Conservation (phyloP, 177 flowering plant genomes). For the Tripterygium wilfordii region DNA sequence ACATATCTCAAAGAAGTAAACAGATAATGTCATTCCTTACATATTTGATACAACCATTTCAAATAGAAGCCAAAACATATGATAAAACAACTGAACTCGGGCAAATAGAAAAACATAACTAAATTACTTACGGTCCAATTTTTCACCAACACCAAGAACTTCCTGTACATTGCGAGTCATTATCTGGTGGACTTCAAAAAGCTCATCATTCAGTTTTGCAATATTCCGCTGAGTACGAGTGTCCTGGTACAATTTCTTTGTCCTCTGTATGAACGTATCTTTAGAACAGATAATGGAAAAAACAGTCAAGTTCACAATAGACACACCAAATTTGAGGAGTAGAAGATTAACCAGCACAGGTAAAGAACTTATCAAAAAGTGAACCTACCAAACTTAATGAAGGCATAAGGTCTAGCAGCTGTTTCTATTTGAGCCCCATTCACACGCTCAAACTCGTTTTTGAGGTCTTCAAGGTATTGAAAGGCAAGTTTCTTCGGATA, state of each 20-base stretch:
- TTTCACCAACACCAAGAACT: slow-evolving; percentile 98
- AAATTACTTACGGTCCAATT: slow-evolving; percentile 75
- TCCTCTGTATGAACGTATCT: slow-evolving; percentile 93
- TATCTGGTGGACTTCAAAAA: slow-evolving; percentile 92
- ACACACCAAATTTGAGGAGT: too few relatives aligned
- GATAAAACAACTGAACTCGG: too few relatives aligned
- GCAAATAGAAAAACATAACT: too few relatives aligned
- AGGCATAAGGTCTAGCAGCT: slow-evolving; percentile 93
- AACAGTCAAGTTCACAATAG: slow-evolving; percentile 8
- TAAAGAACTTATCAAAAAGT: too few relatives aligned
- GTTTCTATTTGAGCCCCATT: slow-evolving; percentile 88
- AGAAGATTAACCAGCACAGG: too few relatives aligned
- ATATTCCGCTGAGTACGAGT: slow-evolving; percentile 87
- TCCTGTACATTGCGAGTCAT: slow-evolving; percentile 98
- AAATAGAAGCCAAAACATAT: too few relatives aligned
- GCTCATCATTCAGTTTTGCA: slow-evolving; percentile 86
- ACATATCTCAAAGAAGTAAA: too few relatives aligned
- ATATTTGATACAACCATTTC: too few relatives aligned
- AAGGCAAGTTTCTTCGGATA: slow-evolving; percentile 96
- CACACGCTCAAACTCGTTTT: slow-evolving; percentile 87
- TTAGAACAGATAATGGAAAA: slow-evolving; percentile 13
- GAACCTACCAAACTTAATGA: slow-evolving; percentile 82
- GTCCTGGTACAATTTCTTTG: slow-evolving; percentile 86
- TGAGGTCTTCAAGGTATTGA: slow-evolving; percentile 86
- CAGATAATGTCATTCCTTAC: too few relatives aligned